Conservation (phyloP, 139 green algal genomes). For the Zygnema circumcarinatum region DNA sequence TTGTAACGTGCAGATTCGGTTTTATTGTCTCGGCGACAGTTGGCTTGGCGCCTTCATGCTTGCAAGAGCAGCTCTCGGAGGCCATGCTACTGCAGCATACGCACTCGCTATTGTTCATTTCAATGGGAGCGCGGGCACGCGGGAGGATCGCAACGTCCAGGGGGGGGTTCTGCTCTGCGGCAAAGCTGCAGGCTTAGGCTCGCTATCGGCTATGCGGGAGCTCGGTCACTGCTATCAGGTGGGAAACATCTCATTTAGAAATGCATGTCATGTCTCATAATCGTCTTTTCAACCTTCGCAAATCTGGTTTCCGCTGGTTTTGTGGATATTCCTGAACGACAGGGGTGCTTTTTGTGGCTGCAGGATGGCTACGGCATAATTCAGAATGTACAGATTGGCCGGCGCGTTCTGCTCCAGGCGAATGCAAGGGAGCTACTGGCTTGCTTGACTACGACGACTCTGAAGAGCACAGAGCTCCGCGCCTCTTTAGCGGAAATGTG, state of each 20-base stretch:
- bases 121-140: constrained; percentile 57
- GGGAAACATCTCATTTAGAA: no score
- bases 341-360: no score
- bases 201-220: constrained; percentile 40
- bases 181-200: constrained; percentile 12
- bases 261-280: no score
- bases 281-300: no score
- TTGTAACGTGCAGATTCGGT: constrained; percentile 36
- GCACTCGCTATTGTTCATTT: constrained; percentile 58
- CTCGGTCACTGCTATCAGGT: constrained; percentile 58
- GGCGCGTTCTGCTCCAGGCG: constrained; percentile 24
- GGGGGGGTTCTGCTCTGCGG: constrained; percentile 38
- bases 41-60: constrained; percentile 39
- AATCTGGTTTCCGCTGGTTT: no score
- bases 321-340: no score
- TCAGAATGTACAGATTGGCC: not conserved
- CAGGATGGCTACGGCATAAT: constrained; percentile 41
- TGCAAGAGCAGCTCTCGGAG: constrained; percentile 42
- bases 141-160: constrained; percentile 25
- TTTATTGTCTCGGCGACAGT: constrained; percentile 45
- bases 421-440: not conserved
- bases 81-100: constrained; percentile 32
- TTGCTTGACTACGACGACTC: not conserved
- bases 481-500: not conserved
- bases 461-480: not conserved